Conservation (phyloP, 2,329 filamentous ascomycete genomes). For the Sarocladium oryzae region DNA sequence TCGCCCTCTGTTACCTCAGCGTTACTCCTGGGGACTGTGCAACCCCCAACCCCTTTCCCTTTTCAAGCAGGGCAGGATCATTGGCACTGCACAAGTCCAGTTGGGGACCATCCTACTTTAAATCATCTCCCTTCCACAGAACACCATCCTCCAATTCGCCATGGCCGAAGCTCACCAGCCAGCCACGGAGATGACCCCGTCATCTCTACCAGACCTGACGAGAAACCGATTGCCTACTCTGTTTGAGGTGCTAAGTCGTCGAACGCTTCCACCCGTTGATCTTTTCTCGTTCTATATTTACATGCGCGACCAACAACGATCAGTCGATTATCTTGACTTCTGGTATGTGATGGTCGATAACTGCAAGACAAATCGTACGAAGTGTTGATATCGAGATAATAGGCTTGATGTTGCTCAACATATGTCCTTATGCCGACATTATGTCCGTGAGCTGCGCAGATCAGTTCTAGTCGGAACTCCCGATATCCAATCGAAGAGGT, state of each 20-base stretch:
- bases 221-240: conserved; percentile 88
- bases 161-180: conserved; percentile 19
- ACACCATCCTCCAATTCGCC: neutral
- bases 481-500: conserved; percentile 83
- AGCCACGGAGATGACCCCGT: conserved; percentile 36
- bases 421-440: conserved; percentile 95
- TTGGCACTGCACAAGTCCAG: neutral
- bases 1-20: neutral
- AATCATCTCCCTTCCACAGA: neutral
- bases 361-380: too few relatives aligned
- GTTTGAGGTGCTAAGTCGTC: conserved; percentile 89
- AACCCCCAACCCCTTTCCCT: neutral
- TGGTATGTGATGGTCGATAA: conserved; percentile 61
- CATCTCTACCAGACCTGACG: conserved; percentile 51
- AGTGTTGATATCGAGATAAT: too few relatives aligned
- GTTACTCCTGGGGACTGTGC: neutral
- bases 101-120: neutral
- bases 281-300: conserved; percentile 99
- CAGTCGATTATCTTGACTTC: conserved; percentile 96
- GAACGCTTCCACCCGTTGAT: conserved; percentile 92
- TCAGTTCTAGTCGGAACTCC: conserved; percentile 92
- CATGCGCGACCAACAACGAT: conserved; percentile 97
- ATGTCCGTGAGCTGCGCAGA: conserved; percentile 88
- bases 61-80: neutral
- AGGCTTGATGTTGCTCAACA: conserved; percentile 99